A percentile compares a stretch with the other conserved stretches of the same genome.
Conservation (phyloP, 129 eudicot species). For the Ambrosia trifida region DNA sequence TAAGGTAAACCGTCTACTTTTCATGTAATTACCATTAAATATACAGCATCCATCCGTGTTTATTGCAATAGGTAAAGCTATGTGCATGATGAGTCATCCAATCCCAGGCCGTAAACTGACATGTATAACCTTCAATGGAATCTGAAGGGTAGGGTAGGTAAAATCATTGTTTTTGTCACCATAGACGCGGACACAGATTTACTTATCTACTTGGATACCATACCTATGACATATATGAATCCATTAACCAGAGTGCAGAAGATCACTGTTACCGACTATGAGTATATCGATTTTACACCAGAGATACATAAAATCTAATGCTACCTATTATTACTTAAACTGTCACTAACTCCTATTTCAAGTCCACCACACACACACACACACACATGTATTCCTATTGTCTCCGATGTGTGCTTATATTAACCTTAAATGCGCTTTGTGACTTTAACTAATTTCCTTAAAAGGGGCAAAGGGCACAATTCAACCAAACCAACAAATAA, state of each 20-base stretch:
- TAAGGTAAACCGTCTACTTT: too few relatives aligned
- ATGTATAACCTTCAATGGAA: too few relatives aligned
- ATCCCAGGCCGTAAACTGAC: constrained; percentile 68
- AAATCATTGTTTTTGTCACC: constrained; percentile 71
- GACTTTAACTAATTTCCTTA: constrained; percentile 17
- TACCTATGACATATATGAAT: constrained; percentile 66
- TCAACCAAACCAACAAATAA: constrained; percentile 20
- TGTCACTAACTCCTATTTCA: not conserved
- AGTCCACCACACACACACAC: too few relatives aligned
- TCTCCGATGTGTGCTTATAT: too few relatives aligned
- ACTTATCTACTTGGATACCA: constrained; percentile 63
- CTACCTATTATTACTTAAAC: not conserved
- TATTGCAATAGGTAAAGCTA: constrained; percentile 49
- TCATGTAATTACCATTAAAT: too few relatives aligned
- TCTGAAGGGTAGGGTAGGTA: too few relatives aligned
- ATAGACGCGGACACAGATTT: constrained; percentile 64
- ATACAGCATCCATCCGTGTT: too few relatives aligned
- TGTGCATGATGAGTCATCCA: constrained; percentile 69
- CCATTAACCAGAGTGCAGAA: constrained; percentile 42
- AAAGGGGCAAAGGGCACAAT: not conserved
- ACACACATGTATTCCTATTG: not conserved
- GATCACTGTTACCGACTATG: constrained; percentile 62
- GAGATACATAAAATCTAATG: not conserved
- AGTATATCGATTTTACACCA: constrained; percentile 22
- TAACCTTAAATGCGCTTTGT: not conserved